Evolutionary conservation across 2,329 filamentous ascomycete genomes (phyloP).

Genomic region (Botrytis byssoidea): DNA sequence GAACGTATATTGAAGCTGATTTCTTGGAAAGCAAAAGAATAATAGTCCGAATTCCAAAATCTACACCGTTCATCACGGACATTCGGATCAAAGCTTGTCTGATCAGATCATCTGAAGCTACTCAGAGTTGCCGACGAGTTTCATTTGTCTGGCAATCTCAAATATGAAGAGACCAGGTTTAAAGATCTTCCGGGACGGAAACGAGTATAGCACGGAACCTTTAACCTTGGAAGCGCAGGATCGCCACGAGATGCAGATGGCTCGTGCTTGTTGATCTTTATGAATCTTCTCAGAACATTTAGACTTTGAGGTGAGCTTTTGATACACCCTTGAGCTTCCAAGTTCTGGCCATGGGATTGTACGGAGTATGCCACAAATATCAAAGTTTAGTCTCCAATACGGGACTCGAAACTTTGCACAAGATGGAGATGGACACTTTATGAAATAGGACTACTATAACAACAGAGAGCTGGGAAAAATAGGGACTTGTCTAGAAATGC

Average conservation of each 20-base stretch:
- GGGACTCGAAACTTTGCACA: background rate
- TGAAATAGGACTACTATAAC: background rate
- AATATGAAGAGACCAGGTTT: background rate
- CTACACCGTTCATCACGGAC: background rate
- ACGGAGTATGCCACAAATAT: background rate
- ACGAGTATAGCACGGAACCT: conserved; percentile 4
- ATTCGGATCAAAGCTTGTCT: background rate
- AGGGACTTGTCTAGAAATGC: background rate
- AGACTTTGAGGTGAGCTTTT: background rate
- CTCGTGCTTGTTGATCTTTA: conserved; percentile 20
- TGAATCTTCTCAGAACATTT: background rate
- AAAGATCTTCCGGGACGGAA: conserved; percentile 19
- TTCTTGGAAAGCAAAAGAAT: background rate
- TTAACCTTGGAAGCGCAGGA: conserved; percentile 15
- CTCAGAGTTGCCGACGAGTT: background rate
- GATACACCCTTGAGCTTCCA: conserved; percentile 10
- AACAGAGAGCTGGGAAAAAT: no score
- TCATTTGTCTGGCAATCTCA: conserved; percentile 3
- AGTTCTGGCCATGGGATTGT: background rate
- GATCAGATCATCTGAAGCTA: conserved; percentile 3
- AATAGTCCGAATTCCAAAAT: background rate
- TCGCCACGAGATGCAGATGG: conserved; percentile 15
- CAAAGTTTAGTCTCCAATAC: background rate
- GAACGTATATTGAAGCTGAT: background rate
- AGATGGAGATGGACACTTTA: background rate